phyloP scores from a whole-genome alignment of 116 monocot genomes.

The Papilionanthe hybrid region DNA sequence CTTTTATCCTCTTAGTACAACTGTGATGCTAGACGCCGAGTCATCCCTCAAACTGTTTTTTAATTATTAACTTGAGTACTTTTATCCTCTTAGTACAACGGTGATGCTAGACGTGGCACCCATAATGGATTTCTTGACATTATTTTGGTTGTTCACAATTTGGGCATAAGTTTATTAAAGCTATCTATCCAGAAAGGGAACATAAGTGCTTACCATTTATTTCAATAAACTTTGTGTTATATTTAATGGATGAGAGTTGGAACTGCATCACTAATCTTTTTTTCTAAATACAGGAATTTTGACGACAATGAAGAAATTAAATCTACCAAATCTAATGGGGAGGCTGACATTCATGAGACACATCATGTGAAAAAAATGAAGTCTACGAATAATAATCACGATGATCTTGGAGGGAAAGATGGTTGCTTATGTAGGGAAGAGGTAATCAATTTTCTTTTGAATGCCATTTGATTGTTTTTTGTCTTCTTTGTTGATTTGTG shows the following conservation, averaged over 20 bases:
- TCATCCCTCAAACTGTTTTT: not conserved
- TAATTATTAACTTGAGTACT: not conserved
- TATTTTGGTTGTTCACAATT: not conserved
- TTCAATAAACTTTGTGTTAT: not conserved
- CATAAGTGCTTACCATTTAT: not conserved
- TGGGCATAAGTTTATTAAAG: not conserved
- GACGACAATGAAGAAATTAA: not conserved
- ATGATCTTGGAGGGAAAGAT: not conserved
- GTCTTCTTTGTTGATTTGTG: not conserved
- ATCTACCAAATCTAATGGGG: not conserved
- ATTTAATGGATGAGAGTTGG: not conserved
- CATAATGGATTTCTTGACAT: not conserved
- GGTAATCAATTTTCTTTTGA: constrained; percentile 10
- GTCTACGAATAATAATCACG: not conserved
- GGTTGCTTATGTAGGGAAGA: not conserved
- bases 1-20: too few species aligned
- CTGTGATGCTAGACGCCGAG: too few species aligned
- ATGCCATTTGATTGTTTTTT: not conserved
- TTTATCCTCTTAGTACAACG: not conserved
- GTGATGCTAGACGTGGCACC: not conserved
- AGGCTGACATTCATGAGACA: not conserved
- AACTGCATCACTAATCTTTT: not conserved
- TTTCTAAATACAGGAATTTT: not conserved
- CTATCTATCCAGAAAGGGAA: not conserved
- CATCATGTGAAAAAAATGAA: not conserved